A percentile compares a stretch with the other conserved stretches of the same genome.
Conservation (phyloP, 352 stramenopile genomes). For the Phytophthora pinifolia region DNA sequence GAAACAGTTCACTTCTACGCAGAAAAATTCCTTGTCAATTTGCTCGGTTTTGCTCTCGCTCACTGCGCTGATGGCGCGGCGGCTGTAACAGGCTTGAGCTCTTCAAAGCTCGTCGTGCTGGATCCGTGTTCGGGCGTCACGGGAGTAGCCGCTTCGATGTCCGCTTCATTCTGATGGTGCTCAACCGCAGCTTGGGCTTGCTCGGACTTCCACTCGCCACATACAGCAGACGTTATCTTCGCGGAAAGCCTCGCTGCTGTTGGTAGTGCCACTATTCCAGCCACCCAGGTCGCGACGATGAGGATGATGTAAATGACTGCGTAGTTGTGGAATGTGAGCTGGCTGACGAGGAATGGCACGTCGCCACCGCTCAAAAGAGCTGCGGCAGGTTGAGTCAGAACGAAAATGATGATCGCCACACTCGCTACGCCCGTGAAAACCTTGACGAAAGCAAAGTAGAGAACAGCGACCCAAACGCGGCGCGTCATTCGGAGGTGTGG, state of each 20-base stretch:
- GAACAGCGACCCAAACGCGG: conserved; percentile 1
- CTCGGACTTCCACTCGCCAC: conserved; percentile 3
- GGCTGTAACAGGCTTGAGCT: neutral
- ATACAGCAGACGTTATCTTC: conserved; percentile 9
- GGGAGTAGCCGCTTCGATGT: neutral
- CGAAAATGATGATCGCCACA: conserved; percentile 1
- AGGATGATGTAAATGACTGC: conserved; percentile 6
- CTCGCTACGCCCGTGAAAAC: conserved; percentile 1
- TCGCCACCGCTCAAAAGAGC: conserved; percentile 4
- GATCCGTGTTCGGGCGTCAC: neutral
- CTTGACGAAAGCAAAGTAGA: conserved; percentile 11
- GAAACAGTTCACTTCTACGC: too few species aligned
- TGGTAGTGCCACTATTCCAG: conserved; percentile 3
- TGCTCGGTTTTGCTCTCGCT: too few species aligned
- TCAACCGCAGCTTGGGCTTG: neutral
- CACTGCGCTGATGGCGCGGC: neutral
- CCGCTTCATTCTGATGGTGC: neutral
- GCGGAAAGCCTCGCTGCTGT: conserved; percentile 8
- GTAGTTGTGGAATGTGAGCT: conserved; percentile 5
- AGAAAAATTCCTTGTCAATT: too few species aligned
- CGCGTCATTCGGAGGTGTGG: too few species aligned
- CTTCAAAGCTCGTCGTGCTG: conserved; percentile 1
- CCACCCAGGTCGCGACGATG: conserved; percentile 2
- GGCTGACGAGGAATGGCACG: neutral
- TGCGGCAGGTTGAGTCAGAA: conserved; percentile 4